Percentiles rank a stretch among this genome's conserved stretches.
Conservation (phyloP, 345 rosid genomes). For the Pistacia integerrima region DNA sequence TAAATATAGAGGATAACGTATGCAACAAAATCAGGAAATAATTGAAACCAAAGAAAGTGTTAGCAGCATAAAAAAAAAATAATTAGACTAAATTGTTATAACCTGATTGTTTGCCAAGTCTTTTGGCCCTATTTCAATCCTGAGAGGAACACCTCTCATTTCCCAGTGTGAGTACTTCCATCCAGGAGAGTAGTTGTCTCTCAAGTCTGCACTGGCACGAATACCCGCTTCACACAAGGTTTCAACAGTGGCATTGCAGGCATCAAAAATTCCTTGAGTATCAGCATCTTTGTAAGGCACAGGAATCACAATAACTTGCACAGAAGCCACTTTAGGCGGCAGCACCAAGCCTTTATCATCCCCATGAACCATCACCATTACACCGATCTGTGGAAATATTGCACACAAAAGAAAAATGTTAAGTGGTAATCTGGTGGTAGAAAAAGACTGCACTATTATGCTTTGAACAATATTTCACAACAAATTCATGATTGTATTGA, state of each 20-base stretch:
- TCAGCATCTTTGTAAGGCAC: conserved; percentile 96
- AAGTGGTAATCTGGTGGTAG: background rate
- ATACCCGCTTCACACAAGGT: conserved; percentile 71
- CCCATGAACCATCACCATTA: conserved; percentile 98
- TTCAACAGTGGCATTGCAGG: conserved; percentile 74
- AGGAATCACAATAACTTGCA: conserved; percentile 85
- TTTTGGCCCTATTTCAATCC: conserved; percentile 96
- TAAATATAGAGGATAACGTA: conserved; percentile 1
- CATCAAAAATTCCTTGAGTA: conserved; percentile 80
- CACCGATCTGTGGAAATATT: conserved; percentile 68
- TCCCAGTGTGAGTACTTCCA: conserved; percentile 99
- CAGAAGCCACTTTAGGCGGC: conserved; percentile 90
- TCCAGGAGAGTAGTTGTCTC: conserved; percentile 95
- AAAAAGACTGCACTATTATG: background rate
- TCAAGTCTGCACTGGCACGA: conserved; percentile 70
- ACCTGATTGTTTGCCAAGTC: conserved; percentile 88
- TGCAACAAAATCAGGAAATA: conserved; percentile 6
- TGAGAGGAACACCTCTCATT: conserved; percentile 94
- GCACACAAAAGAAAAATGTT: background rate
- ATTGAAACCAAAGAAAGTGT: conserved; percentile 5
- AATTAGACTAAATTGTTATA: conserved; percentile 4
- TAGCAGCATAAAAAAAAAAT: background rate
- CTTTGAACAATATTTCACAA: background rate
- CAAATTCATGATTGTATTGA: background rate
- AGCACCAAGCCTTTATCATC: conserved; percentile 83